Base-by-base conservation (phyloP, 2,329 filamentous ascomycete species). In the Colletotrichum salicis region DNA sequence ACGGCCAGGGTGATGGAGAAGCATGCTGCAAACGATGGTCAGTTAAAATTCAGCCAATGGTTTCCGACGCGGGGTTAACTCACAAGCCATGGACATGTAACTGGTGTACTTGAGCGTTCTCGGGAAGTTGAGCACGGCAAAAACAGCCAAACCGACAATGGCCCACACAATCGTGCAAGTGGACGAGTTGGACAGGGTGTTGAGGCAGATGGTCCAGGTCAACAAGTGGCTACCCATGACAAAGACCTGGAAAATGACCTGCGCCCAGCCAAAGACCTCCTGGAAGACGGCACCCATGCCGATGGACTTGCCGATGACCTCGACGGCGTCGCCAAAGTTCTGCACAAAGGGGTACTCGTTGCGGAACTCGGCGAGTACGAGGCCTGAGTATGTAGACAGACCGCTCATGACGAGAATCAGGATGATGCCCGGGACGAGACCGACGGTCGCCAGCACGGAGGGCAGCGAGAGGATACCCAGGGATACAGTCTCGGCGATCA, bases 401-500 rank as follows among this genome's bases (percentile, higher is more conserved):
- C 91, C 87, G 57, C 92, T 84, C 63, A 84, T 87, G 31, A 92
- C 86, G 73, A 94, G 86, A 55, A 93, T 94, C 78, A 94, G 79
- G 72, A 94, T 88, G 66, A 95, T 83, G n/a, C 92, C 93, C 0
- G 92, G 92, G 1, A 92, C 91, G 15, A 94, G 85, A 4, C 93
- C 92, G 55, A 94, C 85, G 13, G 91, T 84, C 3, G 92, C 91
- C 78, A 94, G 91, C 0, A 92, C 93, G 78, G 91, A 93, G 0
- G 93, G 93, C 73, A 94, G 93, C 0, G 91, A 94, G 83, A 94
- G 92, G 79, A 86, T 84, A 0, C 84, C 84, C n/a, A 85, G 81
- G 0, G 82, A 84, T 67, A 85, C 82, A 1, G 84, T 85, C 67
- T 85, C 83, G 15, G 83, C 83, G 62, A 85, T 82, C 68, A 85